These are phyloP conservation scores for Hypocreales sp. DNA, from an alignment of 2,329 filamentous ascomycete species.

Conservation along the genomic window DNA sequence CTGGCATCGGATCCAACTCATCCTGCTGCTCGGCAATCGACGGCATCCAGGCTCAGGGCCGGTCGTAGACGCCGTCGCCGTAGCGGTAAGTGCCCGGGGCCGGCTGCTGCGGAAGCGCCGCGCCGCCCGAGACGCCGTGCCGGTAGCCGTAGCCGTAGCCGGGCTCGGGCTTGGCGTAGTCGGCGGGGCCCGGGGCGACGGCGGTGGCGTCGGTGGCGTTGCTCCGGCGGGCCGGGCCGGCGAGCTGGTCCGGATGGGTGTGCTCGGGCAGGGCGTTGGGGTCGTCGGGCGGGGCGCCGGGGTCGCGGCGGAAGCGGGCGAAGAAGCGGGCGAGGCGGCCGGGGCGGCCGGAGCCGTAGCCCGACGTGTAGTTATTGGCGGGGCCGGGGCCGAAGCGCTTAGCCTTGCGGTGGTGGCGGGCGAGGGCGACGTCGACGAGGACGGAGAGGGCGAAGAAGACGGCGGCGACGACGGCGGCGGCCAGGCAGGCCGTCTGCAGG, in stretches of 20 bases:
- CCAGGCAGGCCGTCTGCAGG: constrained; percentile 63
- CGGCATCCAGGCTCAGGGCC: constrained; percentile 8
- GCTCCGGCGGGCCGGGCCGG: constrained; percentile 22
- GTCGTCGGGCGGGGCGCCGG: constrained; percentile 6
- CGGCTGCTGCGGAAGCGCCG: constrained; percentile 2
- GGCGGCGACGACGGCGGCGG: constrained; percentile 61
- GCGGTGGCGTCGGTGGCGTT: constrained; percentile 22
- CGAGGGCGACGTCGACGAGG: constrained; percentile 50
- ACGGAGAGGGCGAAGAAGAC: constrained; percentile 64
- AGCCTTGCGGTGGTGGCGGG: constrained; percentile 57
- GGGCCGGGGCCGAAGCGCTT: constrained; percentile 47
- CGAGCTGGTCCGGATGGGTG: constrained; percentile 23
- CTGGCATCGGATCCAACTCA: too few species aligned
- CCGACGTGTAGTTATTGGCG: constrained; percentile 43
- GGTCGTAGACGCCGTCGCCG: constrained; percentile 21
- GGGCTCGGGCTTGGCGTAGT: constrained; percentile 12
- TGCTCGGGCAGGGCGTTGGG: constrained; percentile 22
- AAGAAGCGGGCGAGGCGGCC: constrained; percentile 20
- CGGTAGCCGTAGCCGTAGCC: constrained; percentile 8
- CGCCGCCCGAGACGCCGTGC: background rate
- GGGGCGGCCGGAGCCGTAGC: constrained; percentile 17
- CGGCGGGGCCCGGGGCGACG: constrained; percentile 12
- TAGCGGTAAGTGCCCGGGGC: constrained; percentile 16
- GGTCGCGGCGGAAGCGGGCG: constrained; percentile 16
- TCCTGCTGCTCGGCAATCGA: too few species aligned